These are phyloP conservation scores for Solanum medicagineum DNA, from an alignment of 257 asterid genomes.

Conservation along the genomic window DNA sequence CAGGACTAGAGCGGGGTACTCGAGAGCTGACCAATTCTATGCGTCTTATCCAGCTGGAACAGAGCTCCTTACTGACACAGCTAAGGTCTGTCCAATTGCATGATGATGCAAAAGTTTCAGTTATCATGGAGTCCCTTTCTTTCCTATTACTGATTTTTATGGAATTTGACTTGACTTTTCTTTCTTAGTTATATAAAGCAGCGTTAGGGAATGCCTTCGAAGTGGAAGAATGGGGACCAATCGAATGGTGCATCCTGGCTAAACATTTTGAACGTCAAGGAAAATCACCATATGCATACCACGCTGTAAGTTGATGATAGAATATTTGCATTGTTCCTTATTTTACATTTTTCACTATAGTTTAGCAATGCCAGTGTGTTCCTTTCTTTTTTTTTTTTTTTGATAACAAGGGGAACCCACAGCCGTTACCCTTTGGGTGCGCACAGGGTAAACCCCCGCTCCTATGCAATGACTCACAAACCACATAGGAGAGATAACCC, in stretches of 20 bases:
- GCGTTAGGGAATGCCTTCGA: slow-evolving; percentile 79
- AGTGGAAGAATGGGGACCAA: slow-evolving; percentile 88
- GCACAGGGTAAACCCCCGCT: too few relatives aligned
- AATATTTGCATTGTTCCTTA: neutral
- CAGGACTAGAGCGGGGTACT: slow-evolving; percentile 91
- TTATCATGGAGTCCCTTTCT: neutral
- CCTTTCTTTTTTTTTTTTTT: too few relatives aligned
- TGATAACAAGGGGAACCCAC: too few relatives aligned
- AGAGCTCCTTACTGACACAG: slow-evolving; percentile 72
- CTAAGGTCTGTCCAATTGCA: slow-evolving; percentile 38
- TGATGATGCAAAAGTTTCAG: neutral
- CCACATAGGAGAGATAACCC: too few relatives aligned
- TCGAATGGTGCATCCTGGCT: slow-evolving; percentile 84
- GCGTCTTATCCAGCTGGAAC: slow-evolving; percentile 97
- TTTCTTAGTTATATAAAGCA: slow-evolving; percentile 56
- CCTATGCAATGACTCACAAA: too few relatives aligned
- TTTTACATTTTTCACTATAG: neutral
- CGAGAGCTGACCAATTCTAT: slow-evolving; percentile 88
- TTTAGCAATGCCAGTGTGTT: neutral
- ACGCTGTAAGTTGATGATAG: slow-evolving; percentile 60
- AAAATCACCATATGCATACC: slow-evolving; percentile 89
- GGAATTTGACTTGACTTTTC: neutral
- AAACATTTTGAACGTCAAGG: slow-evolving; percentile 96
- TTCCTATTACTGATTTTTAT: neutral
- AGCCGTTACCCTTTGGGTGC: too few relatives aligned